Percentiles rank a stretch among this genome's conserved stretches.
Evolutionary conservation across 768 basidiomycete genomes (phyloP).

Genomic region (Lactifluus rugatus): DNA sequence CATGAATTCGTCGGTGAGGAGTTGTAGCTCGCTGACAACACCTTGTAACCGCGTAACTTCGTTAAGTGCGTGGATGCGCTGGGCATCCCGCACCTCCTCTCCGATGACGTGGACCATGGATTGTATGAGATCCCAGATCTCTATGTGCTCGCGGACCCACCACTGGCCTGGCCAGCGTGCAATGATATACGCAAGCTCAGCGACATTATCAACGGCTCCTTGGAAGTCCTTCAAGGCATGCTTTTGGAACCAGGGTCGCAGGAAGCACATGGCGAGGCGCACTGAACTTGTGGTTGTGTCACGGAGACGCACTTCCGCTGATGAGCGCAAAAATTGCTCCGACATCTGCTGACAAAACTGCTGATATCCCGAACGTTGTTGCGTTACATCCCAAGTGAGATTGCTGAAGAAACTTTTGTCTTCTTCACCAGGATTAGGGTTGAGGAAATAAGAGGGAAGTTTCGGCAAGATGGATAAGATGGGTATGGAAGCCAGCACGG

Average conservation of each 20-base stretch:
- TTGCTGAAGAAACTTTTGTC: constrained; percentile 31
- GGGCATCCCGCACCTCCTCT: constrained; percentile 53
- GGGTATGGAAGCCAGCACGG: constrained; percentile 62
- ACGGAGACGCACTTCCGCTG: constrained; percentile 46
- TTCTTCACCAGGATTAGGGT: constrained; percentile 26
- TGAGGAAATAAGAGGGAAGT: constrained; percentile 62
- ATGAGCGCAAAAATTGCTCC: constrained; percentile 46
- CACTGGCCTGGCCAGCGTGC: constrained; percentile 53
- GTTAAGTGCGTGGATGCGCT: constrained; percentile 31
- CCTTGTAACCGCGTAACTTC: constrained; percentile 42
- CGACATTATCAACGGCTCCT: constrained; percentile 30
- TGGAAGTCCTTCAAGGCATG: constrained; percentile 34
- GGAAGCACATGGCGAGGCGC: constrained; percentile 53
- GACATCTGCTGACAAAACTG: constrained; percentile 66
- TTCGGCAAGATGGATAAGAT: constrained; percentile 53
- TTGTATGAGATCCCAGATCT: constrained; percentile 49
- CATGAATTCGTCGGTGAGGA: constrained; percentile 33
- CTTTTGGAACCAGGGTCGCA: constrained; percentile 61
- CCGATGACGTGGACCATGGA: constrained; percentile 51
- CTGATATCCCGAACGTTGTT: constrained; percentile 52
- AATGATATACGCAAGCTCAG: constrained; percentile 29
- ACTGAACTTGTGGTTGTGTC: constrained; percentile 63
- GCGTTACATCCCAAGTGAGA: constrained; percentile 46
- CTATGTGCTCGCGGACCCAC: constrained; percentile 57
- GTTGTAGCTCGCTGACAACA: constrained; percentile 42